Conservation (phyloP, 495 filamentous ascomycete species). For the Neohortaea acidophila region DNA sequence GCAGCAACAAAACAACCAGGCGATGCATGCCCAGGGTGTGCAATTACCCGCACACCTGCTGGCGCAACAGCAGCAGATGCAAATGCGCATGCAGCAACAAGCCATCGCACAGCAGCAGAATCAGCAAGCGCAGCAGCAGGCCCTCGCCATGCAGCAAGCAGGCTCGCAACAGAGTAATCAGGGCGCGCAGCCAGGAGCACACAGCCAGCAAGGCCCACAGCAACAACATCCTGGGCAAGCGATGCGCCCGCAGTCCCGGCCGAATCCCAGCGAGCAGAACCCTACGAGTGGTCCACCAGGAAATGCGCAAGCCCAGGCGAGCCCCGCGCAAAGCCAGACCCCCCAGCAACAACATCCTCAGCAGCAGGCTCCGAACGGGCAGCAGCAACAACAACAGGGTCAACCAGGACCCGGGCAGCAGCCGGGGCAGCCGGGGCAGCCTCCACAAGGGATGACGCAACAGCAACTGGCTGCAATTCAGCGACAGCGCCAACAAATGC, state of each 20-base stretch:
- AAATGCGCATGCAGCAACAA: constrained; percentile 11
- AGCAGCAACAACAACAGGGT: constrained; percentile 32
- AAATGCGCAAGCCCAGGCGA: constrained; percentile 16
- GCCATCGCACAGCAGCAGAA: constrained; percentile 2
- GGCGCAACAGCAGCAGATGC: constrained; percentile 13
- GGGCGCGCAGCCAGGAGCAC: constrained; percentile 15
- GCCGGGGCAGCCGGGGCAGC: constrained; percentile 1
- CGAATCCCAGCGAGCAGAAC: constrained; percentile 10
- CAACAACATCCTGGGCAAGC: constrained; percentile 6
- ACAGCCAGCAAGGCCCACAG: constrained; percentile 5
- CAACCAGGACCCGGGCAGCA: constrained; percentile 28
- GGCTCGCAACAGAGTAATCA: constrained; percentile 26
- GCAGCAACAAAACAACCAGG: constrained; percentile 34
- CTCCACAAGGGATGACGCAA: constrained; percentile 14
- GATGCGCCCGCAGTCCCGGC: constrained; percentile 16
- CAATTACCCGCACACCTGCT: constrained; percentile 12
- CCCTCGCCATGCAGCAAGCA: constrained; percentile 25
- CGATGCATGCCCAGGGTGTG: constrained; percentile 21
- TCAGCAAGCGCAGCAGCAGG: constrained; percentile 14
- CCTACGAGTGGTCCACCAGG: constrained; percentile 15
- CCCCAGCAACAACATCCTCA: constrained; percentile 26
- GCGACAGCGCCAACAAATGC: constrained; percentile 10
- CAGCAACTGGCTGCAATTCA: constrained; percentile 11
- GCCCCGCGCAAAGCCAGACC: constrained; percentile 29
- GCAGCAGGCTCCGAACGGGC: constrained; percentile 33